phyloP scores from a whole-genome alignment of 1,284 basidiomycete species.

The Lignosus rhinocerotis region DNA sequence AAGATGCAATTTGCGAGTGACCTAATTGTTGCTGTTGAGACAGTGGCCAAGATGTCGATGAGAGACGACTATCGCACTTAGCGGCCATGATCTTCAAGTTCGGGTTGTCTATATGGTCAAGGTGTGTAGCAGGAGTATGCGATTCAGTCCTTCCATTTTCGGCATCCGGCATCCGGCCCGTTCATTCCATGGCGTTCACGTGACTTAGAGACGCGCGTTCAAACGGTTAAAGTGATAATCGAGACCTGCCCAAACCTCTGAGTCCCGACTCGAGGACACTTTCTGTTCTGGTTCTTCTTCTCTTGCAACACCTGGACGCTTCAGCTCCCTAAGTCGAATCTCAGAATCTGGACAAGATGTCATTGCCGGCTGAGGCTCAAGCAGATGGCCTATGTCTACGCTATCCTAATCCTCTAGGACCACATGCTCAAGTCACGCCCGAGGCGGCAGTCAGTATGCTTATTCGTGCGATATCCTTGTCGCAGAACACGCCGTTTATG shows the following conservation, averaged over 20 bases:
- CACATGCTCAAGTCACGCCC: constrained; percentile 53
- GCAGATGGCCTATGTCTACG: constrained; percentile 52
- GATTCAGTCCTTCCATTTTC: no score
- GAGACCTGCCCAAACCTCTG: no score
- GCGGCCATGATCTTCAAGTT: constrained; percentile 12
- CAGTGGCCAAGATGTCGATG: neutral
- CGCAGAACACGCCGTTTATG: constrained; percentile 57
- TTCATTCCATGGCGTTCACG: no score
- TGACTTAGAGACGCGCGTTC: no score
- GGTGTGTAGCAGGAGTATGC: neutral
- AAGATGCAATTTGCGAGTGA: constrained; percentile 64
- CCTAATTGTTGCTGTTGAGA: constrained; percentile 3
- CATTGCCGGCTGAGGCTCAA: constrained; percentile 19
- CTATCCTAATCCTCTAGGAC: constrained; percentile 62
- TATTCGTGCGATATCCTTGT: constrained; percentile 52
- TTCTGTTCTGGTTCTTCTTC: no score
- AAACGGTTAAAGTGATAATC: no score
- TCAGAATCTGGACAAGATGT: neutral
- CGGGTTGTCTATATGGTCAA: no score
- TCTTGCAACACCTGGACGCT: no score
- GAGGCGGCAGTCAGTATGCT: constrained; percentile 64
- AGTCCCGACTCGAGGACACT: no score
- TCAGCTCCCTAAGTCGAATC: neutral
- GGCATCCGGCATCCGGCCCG: no score
- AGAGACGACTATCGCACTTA: constrained; percentile 5